phyloP scores from a whole-genome alignment of 2,329 filamentous ascomycete genomes.

The Mycosphaerelloides madeirae region DNA sequence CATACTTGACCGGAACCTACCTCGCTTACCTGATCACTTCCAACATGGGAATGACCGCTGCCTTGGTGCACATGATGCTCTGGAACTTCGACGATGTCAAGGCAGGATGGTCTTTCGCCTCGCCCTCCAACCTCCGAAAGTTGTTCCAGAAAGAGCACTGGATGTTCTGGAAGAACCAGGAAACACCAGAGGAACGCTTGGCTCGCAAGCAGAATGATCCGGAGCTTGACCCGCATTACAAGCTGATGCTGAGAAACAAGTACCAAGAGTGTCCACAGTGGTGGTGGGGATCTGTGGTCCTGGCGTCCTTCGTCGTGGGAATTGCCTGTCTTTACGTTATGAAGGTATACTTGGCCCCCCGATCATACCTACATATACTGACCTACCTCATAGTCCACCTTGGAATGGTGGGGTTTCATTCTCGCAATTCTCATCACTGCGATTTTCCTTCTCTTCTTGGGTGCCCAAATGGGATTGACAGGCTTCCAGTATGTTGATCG shows the following conservation, averaged over 20 bases:
- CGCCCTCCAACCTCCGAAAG: conserved; percentile 21
- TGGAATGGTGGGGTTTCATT: conserved; percentile 34
- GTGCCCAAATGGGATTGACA: conserved; percentile 24
- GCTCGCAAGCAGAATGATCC: conserved; percentile 22
- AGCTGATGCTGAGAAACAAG: conserved; percentile 29
- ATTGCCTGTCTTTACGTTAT: conserved; percentile 26
- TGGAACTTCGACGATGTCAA: conserved; percentile 36
- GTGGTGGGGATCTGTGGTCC: conserved; percentile 29
- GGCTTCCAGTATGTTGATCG: no score
- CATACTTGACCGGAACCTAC: conserved; percentile 37
- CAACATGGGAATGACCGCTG: conserved; percentile 47
- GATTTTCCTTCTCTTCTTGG: conserved; percentile 26
- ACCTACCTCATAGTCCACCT: conserved; percentile 14
- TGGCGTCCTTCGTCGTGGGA: conserved; percentile 21
- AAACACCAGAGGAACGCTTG: conserved; percentile 21
- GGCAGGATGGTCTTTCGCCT: conserved; percentile 31
- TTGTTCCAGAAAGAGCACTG: conserved; percentile 15
- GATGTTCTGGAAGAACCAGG: conserved; percentile 27
- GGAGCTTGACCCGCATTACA: conserved; percentile 31
- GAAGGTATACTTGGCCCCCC: conserved; percentile 9
- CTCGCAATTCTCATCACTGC: conserved; percentile 22
- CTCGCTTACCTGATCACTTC: conserved; percentile 41
- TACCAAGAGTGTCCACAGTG: conserved; percentile 31
- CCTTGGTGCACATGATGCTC: conserved; percentile 40
- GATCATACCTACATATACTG: no score